Evolutionary conservation across 345 rosid genomes (phyloP).

Genomic region (Populus alba): DNA sequence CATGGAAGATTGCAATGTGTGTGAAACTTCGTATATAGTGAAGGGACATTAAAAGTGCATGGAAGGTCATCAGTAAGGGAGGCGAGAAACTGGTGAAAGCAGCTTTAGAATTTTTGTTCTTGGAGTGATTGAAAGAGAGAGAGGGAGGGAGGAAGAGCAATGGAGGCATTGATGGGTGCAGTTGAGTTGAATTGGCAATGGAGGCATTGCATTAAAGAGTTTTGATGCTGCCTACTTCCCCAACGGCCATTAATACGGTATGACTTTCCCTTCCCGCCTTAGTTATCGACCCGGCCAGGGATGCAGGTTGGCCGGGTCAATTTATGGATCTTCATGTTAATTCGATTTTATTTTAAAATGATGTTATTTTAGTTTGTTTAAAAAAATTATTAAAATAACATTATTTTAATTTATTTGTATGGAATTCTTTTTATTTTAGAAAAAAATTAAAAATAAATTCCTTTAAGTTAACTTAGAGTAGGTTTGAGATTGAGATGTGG

Average conservation of each 20-base stretch:
- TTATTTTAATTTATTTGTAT: no score
- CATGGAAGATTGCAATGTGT: not conserved
- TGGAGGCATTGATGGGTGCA: constrained; percentile 29
- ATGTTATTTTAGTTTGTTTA: no score
- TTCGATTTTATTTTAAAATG: no score
- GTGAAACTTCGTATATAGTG: not conserved
- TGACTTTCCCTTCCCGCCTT: not conserved
- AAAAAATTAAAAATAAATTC: no score
- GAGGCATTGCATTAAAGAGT: constrained; percentile 19
- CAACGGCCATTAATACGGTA: constrained; percentile 36
- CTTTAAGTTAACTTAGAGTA: no score
- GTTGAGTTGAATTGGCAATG: constrained; percentile 16
- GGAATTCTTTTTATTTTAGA: no score
- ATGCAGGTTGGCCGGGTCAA: no score
- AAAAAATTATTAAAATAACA: no score
- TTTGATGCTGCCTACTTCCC: constrained; percentile 37
- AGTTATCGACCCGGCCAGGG: no score
- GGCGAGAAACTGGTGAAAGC: constrained; percentile 6
- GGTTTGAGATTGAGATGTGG: no score
- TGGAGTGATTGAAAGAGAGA: not conserved
- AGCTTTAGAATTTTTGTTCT: not conserved
- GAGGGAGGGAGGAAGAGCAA: not conserved
- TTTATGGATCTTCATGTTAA: no score
- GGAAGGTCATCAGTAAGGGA: not conserved
- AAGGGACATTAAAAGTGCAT: constrained; percentile 10